These are phyloP conservation scores for Myxozyma sirexii DNA, from an alignment of 805 yeast species.

Conservation along the genomic window DNA sequence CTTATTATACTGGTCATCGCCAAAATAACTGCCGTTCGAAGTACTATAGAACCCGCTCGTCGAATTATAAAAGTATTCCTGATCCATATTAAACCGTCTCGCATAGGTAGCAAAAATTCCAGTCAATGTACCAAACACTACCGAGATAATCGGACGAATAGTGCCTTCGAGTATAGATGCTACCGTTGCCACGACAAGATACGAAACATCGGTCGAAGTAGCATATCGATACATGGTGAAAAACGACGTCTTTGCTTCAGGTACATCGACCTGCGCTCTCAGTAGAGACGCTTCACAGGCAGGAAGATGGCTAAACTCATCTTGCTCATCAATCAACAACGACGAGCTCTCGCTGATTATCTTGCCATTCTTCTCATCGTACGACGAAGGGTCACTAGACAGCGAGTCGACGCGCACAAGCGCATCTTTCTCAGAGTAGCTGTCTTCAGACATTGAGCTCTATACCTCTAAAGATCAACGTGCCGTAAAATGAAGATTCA, in stretches of 20 bases:
- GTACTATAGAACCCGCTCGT: conserved; percentile 15
- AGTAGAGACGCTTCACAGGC: conserved; percentile 15
- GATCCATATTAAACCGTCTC: conserved; percentile 33
- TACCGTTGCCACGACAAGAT: conserved; percentile 17
- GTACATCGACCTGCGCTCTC: conserved; percentile 22
- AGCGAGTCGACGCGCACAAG: background rate
- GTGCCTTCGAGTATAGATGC: conserved; percentile 46
- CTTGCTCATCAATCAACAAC: conserved; percentile 6
- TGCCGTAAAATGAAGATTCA: background rate
- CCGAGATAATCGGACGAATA: conserved; percentile 40
- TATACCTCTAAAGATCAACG: background rate
- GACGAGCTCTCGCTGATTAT: background rate
- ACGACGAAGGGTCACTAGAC: background rate
- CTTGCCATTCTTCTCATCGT: background rate
- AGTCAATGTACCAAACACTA: conserved; percentile 26
- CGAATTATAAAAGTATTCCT: conserved; percentile 15
- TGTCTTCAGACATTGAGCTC: background rate
- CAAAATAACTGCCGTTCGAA: conserved; percentile 6
- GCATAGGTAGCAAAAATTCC: conserved; percentile 23
- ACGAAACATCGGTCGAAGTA: conserved; percentile 7
- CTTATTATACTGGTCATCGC: background rate
- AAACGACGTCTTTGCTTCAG: conserved; percentile 9
- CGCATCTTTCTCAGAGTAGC: conserved; percentile 5
- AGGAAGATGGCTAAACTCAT: conserved; percentile 26
- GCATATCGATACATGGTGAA: conserved; percentile 28